Conservation (phyloP, 208 protist species). For the Zelonia costaricensis region DNA sequence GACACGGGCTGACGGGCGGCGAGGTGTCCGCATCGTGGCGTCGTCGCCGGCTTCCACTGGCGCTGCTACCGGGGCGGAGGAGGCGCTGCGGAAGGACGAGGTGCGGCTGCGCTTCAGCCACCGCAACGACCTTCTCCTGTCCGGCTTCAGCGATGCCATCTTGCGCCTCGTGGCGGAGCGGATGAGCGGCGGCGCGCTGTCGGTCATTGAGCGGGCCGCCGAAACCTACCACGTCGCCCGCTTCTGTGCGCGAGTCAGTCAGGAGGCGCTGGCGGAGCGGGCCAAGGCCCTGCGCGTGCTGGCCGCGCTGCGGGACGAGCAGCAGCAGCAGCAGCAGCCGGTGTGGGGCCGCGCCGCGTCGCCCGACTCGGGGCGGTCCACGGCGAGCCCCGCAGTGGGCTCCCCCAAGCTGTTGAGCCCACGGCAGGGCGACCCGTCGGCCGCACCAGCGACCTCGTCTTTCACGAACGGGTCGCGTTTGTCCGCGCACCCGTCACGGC, state of each 20-base stretch:
- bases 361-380: too few relatives aligned
- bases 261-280: slow-evolving; percentile 21
- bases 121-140: slow-evolving; percentile 90
- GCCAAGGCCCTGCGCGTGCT: slow-evolving; percentile 31
- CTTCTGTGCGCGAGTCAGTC: slow-evolving; percentile 18
- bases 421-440: not conserved
- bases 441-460: too few relatives aligned
- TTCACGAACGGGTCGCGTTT: not conserved
- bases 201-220: slow-evolving; percentile 83
- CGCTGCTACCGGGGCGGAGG: not conserved
- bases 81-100: slow-evolving; percentile 9
- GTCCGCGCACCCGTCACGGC: not conserved
- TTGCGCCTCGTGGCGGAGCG: slow-evolving; percentile 93
- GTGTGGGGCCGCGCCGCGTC: too few relatives aligned
- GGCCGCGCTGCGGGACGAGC: slow-evolving; percentile 12
- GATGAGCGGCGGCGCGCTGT: slow-evolving; percentile 50
- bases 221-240: slow-evolving; percentile 72
- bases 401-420: too few relatives aligned
- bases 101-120: slow-evolving; percentile 51
- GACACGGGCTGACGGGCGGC: not conserved
- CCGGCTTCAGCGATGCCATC: slow-evolving; percentile 92
- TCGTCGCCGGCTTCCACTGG: not conserved
- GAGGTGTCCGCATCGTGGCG: not conserved
- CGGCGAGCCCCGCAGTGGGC: too few relatives aligned
- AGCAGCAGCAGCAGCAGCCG: slow-evolving; percentile 2